Percentiles rank a stretch among this genome's conserved stretches.
phyloP scores from a whole-genome alignment of 257 asterid species.

The Plantago ovata region DNA sequence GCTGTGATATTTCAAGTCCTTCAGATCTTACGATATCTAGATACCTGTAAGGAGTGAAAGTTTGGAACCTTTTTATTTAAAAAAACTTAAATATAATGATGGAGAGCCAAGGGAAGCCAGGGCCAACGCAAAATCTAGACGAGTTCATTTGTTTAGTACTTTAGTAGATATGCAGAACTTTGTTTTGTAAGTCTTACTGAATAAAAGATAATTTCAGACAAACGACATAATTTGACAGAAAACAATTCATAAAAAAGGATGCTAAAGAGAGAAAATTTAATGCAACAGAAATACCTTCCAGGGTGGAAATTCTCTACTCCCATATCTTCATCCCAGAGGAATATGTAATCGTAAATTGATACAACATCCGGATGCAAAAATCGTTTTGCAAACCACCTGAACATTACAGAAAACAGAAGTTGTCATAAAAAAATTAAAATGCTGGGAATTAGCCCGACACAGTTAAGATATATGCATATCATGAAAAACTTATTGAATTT shows the following conservation, averaged over 20 bases:
- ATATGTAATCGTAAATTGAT: conserved; percentile 78
- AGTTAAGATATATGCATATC: too few relatives aligned
- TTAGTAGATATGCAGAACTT: too few relatives aligned
- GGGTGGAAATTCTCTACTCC: conserved; percentile 85
- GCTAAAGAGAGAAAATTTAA: background rate
- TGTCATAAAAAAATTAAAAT: background rate
- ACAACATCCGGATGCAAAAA: conserved; percentile 89
- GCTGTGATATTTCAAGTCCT: conserved; percentile 97
- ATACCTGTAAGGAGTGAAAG: conserved; percentile 53
- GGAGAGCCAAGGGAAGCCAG: too few relatives aligned
- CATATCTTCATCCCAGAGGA: conserved; percentile 98
- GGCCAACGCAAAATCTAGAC: too few relatives aligned
- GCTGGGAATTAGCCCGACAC: background rate
- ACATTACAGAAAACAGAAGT: conserved; percentile 12
- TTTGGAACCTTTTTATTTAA: too few relatives aligned
- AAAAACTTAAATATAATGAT: too few relatives aligned
- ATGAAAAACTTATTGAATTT: too few relatives aligned
- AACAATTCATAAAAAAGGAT: too few relatives aligned
- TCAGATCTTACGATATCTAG: conserved; percentile 68
- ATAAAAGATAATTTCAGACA: too few relatives aligned
- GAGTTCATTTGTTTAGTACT: too few relatives aligned
- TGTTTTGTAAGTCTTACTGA: too few relatives aligned
- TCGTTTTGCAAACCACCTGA: conserved; percentile 99
- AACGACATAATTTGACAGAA: too few relatives aligned
- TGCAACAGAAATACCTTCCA: conserved; percentile 56